These are phyloP conservation scores for Zygosaccharomyces rouxii DNA, from an alignment of 805 yeast species.

Conservation along the genomic window DNA sequence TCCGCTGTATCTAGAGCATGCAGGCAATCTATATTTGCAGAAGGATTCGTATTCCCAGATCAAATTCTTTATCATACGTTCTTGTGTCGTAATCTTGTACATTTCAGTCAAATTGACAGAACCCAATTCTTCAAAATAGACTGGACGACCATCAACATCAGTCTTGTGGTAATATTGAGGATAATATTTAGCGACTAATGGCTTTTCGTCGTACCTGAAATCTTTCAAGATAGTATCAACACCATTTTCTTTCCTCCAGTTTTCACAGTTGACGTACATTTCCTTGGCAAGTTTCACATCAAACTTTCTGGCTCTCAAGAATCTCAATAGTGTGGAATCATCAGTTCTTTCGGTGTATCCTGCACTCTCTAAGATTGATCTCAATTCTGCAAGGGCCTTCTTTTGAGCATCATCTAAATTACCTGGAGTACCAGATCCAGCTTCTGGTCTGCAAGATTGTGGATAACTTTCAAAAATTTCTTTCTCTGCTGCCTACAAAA, in stretches of 20 bases:
- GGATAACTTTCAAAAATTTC: conserved; percentile 56
- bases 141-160: conserved; percentile 95
- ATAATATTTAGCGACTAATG: conserved; percentile 79
- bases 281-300: conserved; percentile 71
- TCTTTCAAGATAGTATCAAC: conserved; percentile 80
- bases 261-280: conserved; percentile 85
- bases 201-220: conserved; percentile 91
- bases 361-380: conserved; percentile 49
- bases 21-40: conserved; percentile 79
- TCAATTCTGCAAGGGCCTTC: conserved; percentile 52
- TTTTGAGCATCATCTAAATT: conserved; percentile 67
- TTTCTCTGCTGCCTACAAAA: conserved; percentile 21
- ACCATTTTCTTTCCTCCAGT: conserved; percentile 86
- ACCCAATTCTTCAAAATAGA: conserved; percentile 91
- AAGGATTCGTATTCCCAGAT: conserved; percentile 98
- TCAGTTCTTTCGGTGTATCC: conserved; percentile 80
- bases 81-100: conserved; percentile 91
- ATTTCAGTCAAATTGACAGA: conserved; percentile 82
- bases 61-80: conserved; percentile 90
- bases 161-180: conserved; percentile 98
- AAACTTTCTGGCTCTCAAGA: conserved; percentile 92
- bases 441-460: conserved; percentile 57
- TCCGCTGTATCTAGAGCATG: conserved; percentile 82
- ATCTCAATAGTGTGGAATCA: conserved; percentile 78
- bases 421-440: conserved; percentile 78